These are phyloP conservation scores for Solanum clarkiae DNA, from an alignment of 257 asterid species.

Conservation along the genomic window DNA sequence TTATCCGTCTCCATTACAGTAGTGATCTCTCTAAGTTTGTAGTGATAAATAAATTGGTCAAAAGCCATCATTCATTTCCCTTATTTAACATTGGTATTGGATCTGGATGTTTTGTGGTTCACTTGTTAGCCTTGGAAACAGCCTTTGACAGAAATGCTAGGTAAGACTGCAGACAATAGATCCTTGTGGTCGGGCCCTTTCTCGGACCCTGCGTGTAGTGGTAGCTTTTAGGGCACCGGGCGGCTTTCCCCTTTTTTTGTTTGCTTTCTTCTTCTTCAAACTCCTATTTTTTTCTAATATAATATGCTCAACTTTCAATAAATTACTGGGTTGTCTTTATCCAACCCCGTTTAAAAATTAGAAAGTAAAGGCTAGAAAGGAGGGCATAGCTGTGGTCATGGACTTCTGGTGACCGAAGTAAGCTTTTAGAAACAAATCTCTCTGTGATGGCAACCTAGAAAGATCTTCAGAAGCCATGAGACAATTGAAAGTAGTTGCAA, in stretches of 20 bases:
- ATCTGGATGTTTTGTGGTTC: not conserved
- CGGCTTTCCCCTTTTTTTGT: too few relatives aligned
- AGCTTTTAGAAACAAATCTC: not conserved
- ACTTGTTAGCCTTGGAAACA: not conserved
- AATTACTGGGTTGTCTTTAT: not conserved
- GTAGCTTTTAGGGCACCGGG: too few relatives aligned
- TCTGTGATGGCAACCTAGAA: not conserved
- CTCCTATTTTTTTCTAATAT: not conserved
- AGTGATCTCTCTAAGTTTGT: not conserved
- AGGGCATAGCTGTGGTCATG: not conserved
- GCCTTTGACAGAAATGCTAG: too few relatives aligned
- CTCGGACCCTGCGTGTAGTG: too few relatives aligned
- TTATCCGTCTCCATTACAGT: slow-evolving; percentile 25
- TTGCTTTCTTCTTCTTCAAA: not conserved
- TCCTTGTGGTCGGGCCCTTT: too few relatives aligned
- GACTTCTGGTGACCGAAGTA: not conserved
- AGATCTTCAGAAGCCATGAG: not conserved
- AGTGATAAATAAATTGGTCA: not conserved
- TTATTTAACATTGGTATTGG: not conserved
- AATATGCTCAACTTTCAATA: not conserved
- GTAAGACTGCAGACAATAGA: too few relatives aligned
- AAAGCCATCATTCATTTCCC: not conserved
- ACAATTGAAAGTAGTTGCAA: not conserved
- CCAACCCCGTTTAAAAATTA: not conserved
- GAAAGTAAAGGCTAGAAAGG: not conserved